Base-by-base conservation (phyloP, 2,329 filamentous ascomycete genomes). In the Cladosporium sp. region DNA sequence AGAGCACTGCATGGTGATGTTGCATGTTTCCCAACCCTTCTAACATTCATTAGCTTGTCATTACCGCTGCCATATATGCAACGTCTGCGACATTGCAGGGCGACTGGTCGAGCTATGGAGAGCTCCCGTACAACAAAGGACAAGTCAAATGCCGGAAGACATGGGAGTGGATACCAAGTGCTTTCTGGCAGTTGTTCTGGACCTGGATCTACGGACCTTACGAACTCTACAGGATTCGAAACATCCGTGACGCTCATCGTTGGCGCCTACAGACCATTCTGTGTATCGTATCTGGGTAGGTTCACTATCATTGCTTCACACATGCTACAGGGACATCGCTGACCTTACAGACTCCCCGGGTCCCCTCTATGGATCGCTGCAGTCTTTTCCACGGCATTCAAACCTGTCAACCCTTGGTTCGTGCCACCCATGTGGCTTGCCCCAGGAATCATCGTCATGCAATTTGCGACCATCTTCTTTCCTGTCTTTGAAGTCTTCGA, bases 161-260 rank as follows among this genome's bases (percentile, higher is more conserved):
- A 84, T 65, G 87, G 76, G 64, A 70, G 83, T 57, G 71, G 82
- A 78, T 80, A 70, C 80, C 80, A 0, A 82, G 79, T 0, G 75
- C 82, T 38, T 71, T 82, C 46, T 85, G 81, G 81, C 82, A 84
- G 56, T 72, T 83, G 45, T 67, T 81, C 50, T 85, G 80, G 81
- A 74, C 79, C 12, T 84, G 78, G 75, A 62, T 82, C 38, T 74
- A 80, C 52, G 80, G 82, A 3, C 80, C 82, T 16, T 71, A 77
- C 58, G 72, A 84, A 54, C 73, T 86, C 3, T 85, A 78, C 75
- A 74, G 78, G 56, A 77, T 82, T 32, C 75, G 82, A 7, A 69
- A 73, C 18, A 79, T 86, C 56, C 73, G 73, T 25, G 83, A 86
- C 59, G 82, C 81, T 6, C 80, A 85, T 58, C 78, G 82, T 50